Percentiles rank a stretch among this genome's conserved stretches.
Conservation (phyloP, 768 basidiomycete species). For the Trametes cinnabarina region DNA sequence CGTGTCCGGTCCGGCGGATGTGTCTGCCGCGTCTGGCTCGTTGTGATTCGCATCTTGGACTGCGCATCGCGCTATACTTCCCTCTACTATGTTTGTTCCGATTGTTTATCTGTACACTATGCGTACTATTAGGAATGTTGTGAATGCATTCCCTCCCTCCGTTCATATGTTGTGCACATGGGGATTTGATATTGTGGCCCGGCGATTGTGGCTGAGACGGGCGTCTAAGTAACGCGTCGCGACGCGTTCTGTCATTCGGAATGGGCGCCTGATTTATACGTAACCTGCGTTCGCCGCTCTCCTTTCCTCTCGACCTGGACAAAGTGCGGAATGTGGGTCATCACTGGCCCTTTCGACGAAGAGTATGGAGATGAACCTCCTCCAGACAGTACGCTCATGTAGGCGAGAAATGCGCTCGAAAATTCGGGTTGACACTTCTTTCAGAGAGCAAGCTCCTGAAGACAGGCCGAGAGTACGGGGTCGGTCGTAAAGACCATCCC, state of each 20-base stretch:
- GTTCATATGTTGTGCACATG: too few species aligned
- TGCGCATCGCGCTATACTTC: background rate
- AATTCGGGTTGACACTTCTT: too few species aligned
- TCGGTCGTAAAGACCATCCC: slow-evolving; percentile 57
- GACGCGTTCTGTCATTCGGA: background rate
- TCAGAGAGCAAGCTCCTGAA: slow-evolving; percentile 61
- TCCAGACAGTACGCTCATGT: slow-evolving; percentile 11
- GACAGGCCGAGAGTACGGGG: slow-evolving; percentile 47
- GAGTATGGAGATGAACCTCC: slow-evolving; percentile 10
- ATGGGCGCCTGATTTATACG: background rate
- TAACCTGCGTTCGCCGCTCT: background rate
- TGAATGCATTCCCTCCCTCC: background rate
- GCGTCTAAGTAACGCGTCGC: slow-evolving; percentile 5
- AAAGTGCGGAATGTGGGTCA: slow-evolving; percentile 18
- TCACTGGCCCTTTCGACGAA: slow-evolving; percentile 23
- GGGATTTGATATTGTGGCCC: too few species aligned
- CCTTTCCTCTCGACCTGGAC: background rate
- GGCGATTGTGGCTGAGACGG: too few species aligned
- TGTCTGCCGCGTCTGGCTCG: background rate
- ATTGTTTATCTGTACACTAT: background rate
- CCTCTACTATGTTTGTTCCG: background rate
- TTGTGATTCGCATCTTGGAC: background rate
- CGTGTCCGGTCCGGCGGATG: background rate
- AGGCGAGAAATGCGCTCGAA: too few species aligned
- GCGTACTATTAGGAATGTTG: background rate